Percentiles rank a stretch among this genome's conserved stretches.
phyloP scores from a whole-genome alignment of 1,284 basidiomycete genomes.

The Ceratobasidium papillatum region DNA sequence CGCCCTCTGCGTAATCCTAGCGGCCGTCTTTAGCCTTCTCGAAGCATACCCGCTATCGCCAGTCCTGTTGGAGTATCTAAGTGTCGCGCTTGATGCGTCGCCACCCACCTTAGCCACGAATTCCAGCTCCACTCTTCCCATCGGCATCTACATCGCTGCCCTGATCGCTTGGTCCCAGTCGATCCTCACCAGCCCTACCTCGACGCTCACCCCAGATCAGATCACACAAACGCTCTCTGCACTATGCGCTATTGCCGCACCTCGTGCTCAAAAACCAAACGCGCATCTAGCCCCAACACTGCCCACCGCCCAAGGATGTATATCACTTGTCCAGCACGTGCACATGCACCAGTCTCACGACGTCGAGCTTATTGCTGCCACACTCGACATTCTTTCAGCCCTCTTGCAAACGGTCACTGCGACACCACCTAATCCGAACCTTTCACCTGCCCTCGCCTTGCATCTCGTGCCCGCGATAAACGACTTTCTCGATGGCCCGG shows the following conservation, averaged over 20 bases:
- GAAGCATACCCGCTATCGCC: constrained; percentile 34
- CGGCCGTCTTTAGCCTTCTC: constrained; percentile 28
- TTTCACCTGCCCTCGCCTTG: constrained; percentile 23
- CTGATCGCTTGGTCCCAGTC: constrained; percentile 32
- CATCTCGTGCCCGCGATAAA: constrained; percentile 25
- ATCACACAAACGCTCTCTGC: constrained; percentile 24
- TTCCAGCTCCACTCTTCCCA: constrained; percentile 8
- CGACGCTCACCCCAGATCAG: constrained; percentile 20
- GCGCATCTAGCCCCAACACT: constrained; percentile 32
- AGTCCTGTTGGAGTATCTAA: constrained; percentile 24
- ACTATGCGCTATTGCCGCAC: constrained; percentile 34
- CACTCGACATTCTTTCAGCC: constrained; percentile 28
- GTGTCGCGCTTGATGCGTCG: constrained; percentile 30
- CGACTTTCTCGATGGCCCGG: constrained; percentile 25
- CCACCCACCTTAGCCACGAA: neutral
- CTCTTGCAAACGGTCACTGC: constrained; percentile 21
- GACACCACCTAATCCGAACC: constrained; percentile 28
- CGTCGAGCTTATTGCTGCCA: constrained; percentile 5
- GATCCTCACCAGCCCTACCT: constrained; percentile 5
- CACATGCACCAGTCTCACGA: constrained; percentile 32
- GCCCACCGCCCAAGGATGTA: constrained; percentile 33
- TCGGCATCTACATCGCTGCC: constrained; percentile 26
- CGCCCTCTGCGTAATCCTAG: neutral
- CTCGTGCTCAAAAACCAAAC: constrained; percentile 28
- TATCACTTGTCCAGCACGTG: constrained; percentile 34